Evolutionary conservation across 441 rosid genomes (phyloP), one percentile per base, ranked within the genome.

Genomic region (Raphanus hybrid): DNA sequence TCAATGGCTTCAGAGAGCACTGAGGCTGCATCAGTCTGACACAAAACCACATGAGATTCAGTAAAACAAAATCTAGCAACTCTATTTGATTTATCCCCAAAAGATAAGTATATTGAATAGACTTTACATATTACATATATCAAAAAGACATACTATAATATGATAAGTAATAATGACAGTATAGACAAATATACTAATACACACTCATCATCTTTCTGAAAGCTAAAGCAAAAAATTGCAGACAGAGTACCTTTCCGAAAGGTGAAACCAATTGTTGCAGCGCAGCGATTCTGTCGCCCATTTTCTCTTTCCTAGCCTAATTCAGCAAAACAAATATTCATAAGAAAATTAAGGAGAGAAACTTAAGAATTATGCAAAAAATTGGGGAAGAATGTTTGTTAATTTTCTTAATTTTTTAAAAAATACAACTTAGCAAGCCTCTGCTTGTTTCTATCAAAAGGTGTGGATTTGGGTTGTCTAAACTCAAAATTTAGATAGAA

Each of bases 281-380:
- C 77, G 98, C 96, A 86, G 99, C 93, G 93, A 96, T 96, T 93
- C 97, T 93, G 98, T 96, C 99, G 86, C 98, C 99, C 97, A 93
- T 93, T 91, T 96, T 96, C 92, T 92, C 97, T 89, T 93, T 96
- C 85, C 97, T 92, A 83, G 86, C 99, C 99, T 96, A 81, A 81
- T 76, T 80, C 84, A 86, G 60, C 71, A 75, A 63, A 9, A 6
- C 0, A n/a, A 26, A 73, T 11, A 65, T 65, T 39, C 5, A 5
- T 10, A 5, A 5, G 26, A 14, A 8, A 35, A 60, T 52, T 35
- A 64, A 59, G 34, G 16, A 20, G 1, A 15, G 15, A 43, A 43
- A 55, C 57, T 52, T 52, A 15, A 52, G 57, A 52, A 52, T 52
- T 15, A 52, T 52, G 3, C 57, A 15, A 15, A 52, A 14, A 2